Evolutionary conservation across 768 basidiomycete genomes (phyloP), one percentile per base, ranked within the genome.

Genomic region (Pisolithus marmoratus): DNA sequence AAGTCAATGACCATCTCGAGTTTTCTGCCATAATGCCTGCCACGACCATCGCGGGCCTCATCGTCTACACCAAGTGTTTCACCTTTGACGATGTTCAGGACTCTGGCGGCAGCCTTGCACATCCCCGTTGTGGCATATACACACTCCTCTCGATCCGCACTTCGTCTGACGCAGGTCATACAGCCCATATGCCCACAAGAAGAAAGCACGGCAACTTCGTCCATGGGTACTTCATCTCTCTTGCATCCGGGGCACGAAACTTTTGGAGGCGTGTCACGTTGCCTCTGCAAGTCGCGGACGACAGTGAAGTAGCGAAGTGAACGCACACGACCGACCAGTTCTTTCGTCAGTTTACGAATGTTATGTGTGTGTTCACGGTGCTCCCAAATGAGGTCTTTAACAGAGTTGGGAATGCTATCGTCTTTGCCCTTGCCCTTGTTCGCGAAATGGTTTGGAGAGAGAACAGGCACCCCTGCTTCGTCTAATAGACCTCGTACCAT

Each of bases 171-270:
- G 62, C 91, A 94, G 2, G 74, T 68, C 58, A 80, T 65, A 60
- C 91, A 94, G 3, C 94, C 92, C 62, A 81, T 84, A 64, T 97
- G 94, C 8, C 94, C 94, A 58, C 94, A 97, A 20, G 90, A 92
- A 5, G 93, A 94, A 31, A 95, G 75, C 4, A 96, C 85, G 20
- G 90, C 86, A 51, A 91, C 74, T 49, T 93, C 86, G 9, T 75
- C 71, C 56, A 85, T 74, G 2, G 81, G 81, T 36, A 89, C 67
- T 51, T 72, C 71, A 44, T 78, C 70, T 44, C 76, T 74, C 26
- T 71, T 71, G 58, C 90, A 93, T 37, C 66, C 65, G 5, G 85
- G 83, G 57, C 90, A 92, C 8, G 76, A 67, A 37, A 87, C 74
- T 26, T 72, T 69, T 17, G 81, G 75, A 8, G 84, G 82, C 11